Base-by-base conservation (phyloP, 2,329 filamentous ascomycete species). In the Colletotrichum falcatum region DNA sequence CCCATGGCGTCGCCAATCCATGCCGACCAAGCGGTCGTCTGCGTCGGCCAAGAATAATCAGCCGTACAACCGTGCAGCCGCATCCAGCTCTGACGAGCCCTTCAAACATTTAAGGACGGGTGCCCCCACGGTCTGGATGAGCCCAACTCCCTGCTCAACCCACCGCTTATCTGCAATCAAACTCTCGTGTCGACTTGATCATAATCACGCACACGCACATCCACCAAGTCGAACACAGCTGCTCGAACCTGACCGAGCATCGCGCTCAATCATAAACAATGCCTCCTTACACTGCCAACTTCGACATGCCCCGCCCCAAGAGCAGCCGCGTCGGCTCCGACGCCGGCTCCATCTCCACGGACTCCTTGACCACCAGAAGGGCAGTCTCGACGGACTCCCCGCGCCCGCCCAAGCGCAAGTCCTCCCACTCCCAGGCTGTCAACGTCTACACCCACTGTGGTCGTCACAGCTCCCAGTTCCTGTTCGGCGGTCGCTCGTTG, bases 401-500 rank as follows among this genome's bases (percentile, higher is more conserved):
- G 37, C 65, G 69, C 33, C 55, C 77, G 23, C 75, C 77, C 48
- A 75, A 75, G 53, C 75, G 79, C 67, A 80, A 78, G 66, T 74
- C 76, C 7, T 75, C 80, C 23, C 79, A 79, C 71, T 73, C 82
- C 80, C 26, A 67, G 58, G 82, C 80, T 11, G 81, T 84, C 73
- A 88, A 88, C 71, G 82, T 84, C 51, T 83, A 87, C 77, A 88
- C 86, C 44, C 85, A 86, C 68, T 88, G 87, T 71, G 87, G 87
- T 18, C 81, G 87, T 18, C 86, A 88, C 76, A 85, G 85, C 48
- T 82, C 87, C 73, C 85, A 88, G 74, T 86, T 83, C 69, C 78
- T 88, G 18, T 86, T 88, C 71, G 79, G 84, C 42, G 86, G 86
- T 1, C 83, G 82, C 51, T 85, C 82, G 2, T 75, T 86, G 28